These are phyloP conservation scores for Agrocybe pediades DNA, from an alignment of 768 basidiomycete genomes.

Conservation along the genomic window DNA sequence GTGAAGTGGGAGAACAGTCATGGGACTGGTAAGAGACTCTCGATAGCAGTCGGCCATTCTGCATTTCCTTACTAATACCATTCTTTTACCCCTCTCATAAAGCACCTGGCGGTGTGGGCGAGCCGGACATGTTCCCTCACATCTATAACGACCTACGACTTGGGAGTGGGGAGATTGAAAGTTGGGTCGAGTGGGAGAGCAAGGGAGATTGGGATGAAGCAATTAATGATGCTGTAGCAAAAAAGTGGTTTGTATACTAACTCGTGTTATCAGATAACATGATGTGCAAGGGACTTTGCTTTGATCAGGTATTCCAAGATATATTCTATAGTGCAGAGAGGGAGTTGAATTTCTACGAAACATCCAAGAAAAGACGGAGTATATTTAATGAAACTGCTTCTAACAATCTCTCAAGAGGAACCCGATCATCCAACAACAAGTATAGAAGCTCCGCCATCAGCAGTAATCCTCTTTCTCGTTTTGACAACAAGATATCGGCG, in stretches of 20 bases:
- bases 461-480: slow-evolving; percentile 60
- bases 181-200: slow-evolving; percentile 28
- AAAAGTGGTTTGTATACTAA: slow-evolving; percentile 27
- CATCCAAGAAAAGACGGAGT: not conserved
- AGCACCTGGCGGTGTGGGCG: slow-evolving; percentile 45
- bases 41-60: not conserved
- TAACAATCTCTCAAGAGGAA: not conserved
- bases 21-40: slow-evolving; percentile 23
- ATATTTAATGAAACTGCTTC: not conserved
- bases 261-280: too few species aligned
- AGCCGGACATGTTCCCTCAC: slow-evolving; percentile 54
- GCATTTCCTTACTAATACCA: not conserved
- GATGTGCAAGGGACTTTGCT: too few species aligned
- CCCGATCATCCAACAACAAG: slow-evolving; percentile 31
- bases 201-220: slow-evolving; percentile 19
- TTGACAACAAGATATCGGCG: slow-evolving; percentile 62
- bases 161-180: slow-evolving; percentile 47
- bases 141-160: slow-evolving; percentile 48
- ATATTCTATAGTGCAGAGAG: not conserved
- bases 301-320: not conserved
- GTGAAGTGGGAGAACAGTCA: slow-evolving; percentile 54
- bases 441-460: slow-evolving; percentile 66
- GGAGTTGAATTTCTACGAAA: not conserved
- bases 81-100: not conserved
- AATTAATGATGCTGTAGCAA: slow-evolving; percentile 19